Conservation (phyloP, 192 early-diverging fungal genomes). For the Coemansia sp. region DNA sequence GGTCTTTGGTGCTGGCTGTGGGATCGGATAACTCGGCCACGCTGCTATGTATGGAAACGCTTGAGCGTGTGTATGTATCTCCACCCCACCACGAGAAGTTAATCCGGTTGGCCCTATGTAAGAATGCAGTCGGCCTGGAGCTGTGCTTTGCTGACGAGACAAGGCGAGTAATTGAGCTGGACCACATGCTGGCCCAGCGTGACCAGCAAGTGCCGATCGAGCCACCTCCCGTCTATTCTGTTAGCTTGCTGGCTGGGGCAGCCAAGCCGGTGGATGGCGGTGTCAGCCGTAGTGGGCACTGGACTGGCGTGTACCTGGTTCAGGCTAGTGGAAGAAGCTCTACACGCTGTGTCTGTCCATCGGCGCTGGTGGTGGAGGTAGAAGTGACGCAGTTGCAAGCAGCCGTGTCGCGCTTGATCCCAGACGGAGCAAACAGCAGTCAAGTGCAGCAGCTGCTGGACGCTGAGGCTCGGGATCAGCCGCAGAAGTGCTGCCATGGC, state of each 20-base stretch:
- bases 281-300: neutral
- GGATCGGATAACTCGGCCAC: constrained; percentile 35
- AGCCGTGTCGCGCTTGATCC: constrained; percentile 9
- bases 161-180: constrained; percentile 10
- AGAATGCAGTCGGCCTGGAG: constrained; percentile 13
- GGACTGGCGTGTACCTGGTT: constrained; percentile 4
- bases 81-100: constrained; percentile 24
- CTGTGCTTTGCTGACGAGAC: constrained; percentile 29
- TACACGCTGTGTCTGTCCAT: neutral
- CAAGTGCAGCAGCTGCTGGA: constrained; percentile 21
- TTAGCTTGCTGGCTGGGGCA: neutral
- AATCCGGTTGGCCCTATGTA: constrained; percentile 13
- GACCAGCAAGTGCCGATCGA: neutral
- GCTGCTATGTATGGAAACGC: constrained; percentile 22
- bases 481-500: neutral
- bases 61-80: constrained; percentile 31
- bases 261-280: neutral
- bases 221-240: neutral
- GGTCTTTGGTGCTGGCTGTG: constrained; percentile 31
- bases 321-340: neutral
- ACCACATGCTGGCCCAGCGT: constrained; percentile 5
- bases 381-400: constrained; percentile 34
- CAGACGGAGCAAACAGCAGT: constrained; percentile 13
- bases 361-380: constrained; percentile 27
- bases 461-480: neutral